A percentile compares a stretch with the other conserved stretches of the same genome.
Conservation (phyloP, 805 yeast species). For the Kodamaea laetipori region DNA sequence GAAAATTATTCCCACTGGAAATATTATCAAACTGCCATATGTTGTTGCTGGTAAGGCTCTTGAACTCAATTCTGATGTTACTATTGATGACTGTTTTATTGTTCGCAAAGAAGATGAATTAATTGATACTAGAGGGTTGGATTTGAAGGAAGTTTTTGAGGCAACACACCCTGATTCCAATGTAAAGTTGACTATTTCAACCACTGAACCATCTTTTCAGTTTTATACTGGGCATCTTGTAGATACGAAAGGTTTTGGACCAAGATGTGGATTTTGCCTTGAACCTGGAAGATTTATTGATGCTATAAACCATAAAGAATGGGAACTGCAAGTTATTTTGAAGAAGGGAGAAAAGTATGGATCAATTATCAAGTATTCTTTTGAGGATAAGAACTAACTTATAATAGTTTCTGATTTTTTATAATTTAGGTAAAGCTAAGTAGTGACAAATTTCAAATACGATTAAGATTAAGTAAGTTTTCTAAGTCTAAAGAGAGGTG, state of each 20-base stretch:
- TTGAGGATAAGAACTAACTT: neutral
- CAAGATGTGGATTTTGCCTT: conserved; percentile 58
- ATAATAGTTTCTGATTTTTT: no score
- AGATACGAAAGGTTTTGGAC: conserved; percentile 34
- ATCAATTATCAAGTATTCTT: conserved; percentile 37
- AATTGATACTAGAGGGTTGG: conserved; percentile 49
- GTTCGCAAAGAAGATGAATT: conserved; percentile 32
- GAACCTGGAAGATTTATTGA: conserved; percentile 62
- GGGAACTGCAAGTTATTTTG: conserved; percentile 49
- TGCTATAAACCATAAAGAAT: conserved; percentile 49
- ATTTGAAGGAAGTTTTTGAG: conserved; percentile 39
- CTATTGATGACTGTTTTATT: conserved; percentile 52
- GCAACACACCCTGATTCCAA: conserved; percentile 50
- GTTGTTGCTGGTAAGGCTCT: conserved; percentile 35
- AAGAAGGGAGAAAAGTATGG: conserved; percentile 57
- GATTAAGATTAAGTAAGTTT: no score
- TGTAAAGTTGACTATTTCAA: conserved; percentile 41
- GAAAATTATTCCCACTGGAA: conserved; percentile 40
- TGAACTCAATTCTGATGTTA: conserved; percentile 23
- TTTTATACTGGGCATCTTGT: conserved; percentile 62
- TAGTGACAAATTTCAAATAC: no score
- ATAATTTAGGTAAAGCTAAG: no score
- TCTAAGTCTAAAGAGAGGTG: no score
- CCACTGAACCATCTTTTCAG: conserved; percentile 70
- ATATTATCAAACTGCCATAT: conserved; percentile 3